Evolutionary conservation across 2,329 filamentous ascomycete species (phyloP), one percentile per base, ranked within the genome.

Genomic region (Claviceps cyperi): DNA sequence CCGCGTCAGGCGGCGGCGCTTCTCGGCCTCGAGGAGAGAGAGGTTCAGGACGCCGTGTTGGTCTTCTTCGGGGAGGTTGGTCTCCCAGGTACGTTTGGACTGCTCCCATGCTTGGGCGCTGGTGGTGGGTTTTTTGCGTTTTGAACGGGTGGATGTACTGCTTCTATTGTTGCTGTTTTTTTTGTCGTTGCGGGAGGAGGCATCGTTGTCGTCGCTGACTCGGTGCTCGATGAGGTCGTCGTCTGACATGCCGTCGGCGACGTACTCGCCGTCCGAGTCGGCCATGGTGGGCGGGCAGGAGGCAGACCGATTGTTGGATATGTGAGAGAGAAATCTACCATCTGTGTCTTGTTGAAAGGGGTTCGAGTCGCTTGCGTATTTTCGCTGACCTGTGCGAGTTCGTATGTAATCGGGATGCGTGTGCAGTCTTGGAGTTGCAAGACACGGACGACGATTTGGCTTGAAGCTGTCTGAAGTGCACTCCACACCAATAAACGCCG

Each of bases 21-120:
- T 94, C 63, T 86, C 81, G 21, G 87, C 86, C 65, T 94, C 88
- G 46, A 89, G 75, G 21, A 83, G 83, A 55, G 86, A 81, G 40
- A 94, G 78, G 51, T 81, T 82, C 56, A 94, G 80, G 51, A 81
- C 82, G 44, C 86, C 88, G 67, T 94, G 86, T 41, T 81, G 83
- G 19, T 83, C 83, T 66, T 92, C 87, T 48, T 69, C 66, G 44
- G 66, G 66, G 47, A 86, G 77, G 36, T 90, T 78, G 6, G 78
- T 78, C 62, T 91, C 86, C 80, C 80, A 84, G 19, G 77, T 80
- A 50, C 80, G 71, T 63, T 80, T 78, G 24, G 82, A 78, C 62
- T 79, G 73, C 62, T 84, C 80, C 80, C 80, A 84, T 3, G 78
- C 76, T 19, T 79, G 77, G 59, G 73, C 74, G 15, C 64, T 59